phyloP scores from a whole-genome alignment of 2,329 filamentous ascomycete species.

The Xylariaceae sp. region DNA sequence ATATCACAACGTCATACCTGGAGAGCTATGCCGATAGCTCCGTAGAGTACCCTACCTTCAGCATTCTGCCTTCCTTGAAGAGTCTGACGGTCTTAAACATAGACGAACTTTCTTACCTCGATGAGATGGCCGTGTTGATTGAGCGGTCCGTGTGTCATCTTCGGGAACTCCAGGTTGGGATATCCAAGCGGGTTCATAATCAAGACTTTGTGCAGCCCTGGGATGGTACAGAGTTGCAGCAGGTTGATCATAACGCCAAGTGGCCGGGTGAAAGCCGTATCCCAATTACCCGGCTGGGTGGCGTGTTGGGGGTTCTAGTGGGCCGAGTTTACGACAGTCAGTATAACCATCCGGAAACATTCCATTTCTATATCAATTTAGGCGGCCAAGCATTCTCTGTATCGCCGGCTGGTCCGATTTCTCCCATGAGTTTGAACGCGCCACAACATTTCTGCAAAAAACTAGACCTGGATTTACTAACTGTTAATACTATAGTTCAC shows the following conservation, averaged over 20 bases:
- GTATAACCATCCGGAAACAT: constrained; percentile 14
- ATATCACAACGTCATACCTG: constrained; percentile 35
- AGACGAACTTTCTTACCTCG: constrained; percentile 75
- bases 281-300: constrained; percentile 61
- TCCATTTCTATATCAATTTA: not conserved
- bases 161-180: constrained; percentile 68
- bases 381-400: too few species aligned
- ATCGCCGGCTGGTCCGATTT: too few species aligned
- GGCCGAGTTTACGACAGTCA: constrained; percentile 62
- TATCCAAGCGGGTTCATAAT: constrained; percentile 49
- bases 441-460: not conserved
- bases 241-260: constrained; percentile 56
- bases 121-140: constrained; percentile 76
- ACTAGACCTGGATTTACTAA: constrained; percentile 1
- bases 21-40: constrained; percentile 50
- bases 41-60: constrained; percentile 77
- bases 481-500: constrained; percentile 6
- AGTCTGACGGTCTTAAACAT: constrained; percentile 75
- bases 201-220: constrained; percentile 56
- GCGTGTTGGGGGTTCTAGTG: constrained; percentile 64
- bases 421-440: too few species aligned
- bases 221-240: constrained; percentile 59
- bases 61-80: constrained; percentile 68
- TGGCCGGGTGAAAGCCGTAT: constrained; percentile 56
- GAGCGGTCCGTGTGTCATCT: constrained; percentile 63